A percentile compares a stretch with the other conserved stretches of the same genome.
phyloP scores from a whole-genome alignment of 2,329 filamentous ascomycete genomes.

The Chaetomiaceae sp. region DNA sequence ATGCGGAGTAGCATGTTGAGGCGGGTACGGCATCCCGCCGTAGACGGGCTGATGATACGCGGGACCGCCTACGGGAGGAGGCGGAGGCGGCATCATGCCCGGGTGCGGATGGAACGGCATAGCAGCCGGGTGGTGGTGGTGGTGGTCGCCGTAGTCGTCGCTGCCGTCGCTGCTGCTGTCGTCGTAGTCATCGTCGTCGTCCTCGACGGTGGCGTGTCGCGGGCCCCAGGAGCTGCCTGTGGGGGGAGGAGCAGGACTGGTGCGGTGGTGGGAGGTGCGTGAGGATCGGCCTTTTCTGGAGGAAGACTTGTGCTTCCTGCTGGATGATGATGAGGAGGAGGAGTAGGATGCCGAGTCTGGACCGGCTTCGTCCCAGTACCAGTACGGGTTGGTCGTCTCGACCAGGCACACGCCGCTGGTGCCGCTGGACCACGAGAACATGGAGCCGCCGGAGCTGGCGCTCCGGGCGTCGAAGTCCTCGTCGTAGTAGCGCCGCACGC shows the following conservation, averaged over 20 bases:
- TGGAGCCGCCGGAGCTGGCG: conserved; percentile 17
- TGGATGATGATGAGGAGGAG: not conserved
- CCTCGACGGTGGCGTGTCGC: conserved; percentile 9
- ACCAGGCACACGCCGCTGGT: conserved; percentile 17
- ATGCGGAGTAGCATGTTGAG: not conserved
- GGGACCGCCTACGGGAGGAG: conserved; percentile 9
- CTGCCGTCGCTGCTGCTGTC: conserved; percentile 12
- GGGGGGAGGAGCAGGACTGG: not conserved
- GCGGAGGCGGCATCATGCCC: conserved; percentile 1
- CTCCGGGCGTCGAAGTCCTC: conserved; percentile 24
- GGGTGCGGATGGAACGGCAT: not conserved
- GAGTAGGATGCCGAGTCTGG: not conserved
- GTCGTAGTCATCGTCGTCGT: conserved; percentile 18
- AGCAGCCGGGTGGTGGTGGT: not conserved
- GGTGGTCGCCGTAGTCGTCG: conserved; percentile 4
- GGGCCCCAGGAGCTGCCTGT: conserved; percentile 4
- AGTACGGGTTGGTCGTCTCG: conserved; percentile 14
- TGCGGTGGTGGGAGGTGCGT: conserved; percentile 7
- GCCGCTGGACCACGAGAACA: conserved; percentile 18
- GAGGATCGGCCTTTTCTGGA: conserved; percentile 12
- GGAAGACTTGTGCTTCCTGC: conserved; percentile 11
- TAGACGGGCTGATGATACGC: conserved; percentile 13
- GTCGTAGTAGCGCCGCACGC: conserved; percentile 23
- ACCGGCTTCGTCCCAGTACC: conserved; percentile 8
- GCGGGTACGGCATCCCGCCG: not conserved